Conservation (phyloP, 2,329 filamentous ascomycete genomes). For the Epichloe festucae region DNA sequence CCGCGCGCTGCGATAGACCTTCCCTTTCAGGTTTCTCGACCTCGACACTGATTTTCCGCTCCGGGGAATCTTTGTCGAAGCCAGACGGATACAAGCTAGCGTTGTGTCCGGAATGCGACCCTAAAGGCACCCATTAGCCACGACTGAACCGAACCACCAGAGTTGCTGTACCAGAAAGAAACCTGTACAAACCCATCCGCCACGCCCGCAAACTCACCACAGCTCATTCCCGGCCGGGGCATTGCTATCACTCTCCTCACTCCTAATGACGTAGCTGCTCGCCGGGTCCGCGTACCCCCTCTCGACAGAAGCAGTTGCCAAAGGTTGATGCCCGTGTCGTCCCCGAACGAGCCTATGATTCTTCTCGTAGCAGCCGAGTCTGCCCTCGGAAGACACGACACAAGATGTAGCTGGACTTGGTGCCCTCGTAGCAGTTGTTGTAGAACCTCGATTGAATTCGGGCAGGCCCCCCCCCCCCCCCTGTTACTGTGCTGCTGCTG, state of each 20-base stretch:
- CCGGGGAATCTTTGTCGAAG: constrained; percentile 34
- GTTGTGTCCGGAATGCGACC: constrained; percentile 52
- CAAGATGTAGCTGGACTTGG: constrained; percentile 26
- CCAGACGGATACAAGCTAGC: constrained; percentile 42
- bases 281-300: constrained; percentile 40
- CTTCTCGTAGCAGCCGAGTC: constrained; percentile 13
- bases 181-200: constrained; percentile 9
- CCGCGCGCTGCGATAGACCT: constrained; percentile 48
- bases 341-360: constrained; percentile 27
- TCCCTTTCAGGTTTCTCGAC: constrained; percentile 54
- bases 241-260: constrained; percentile 44
- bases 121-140: constrained; percentile 18
- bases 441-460: constrained; percentile 18
- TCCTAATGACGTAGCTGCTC: constrained; percentile 58
- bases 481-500: too few relatives aligned
- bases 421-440: constrained; percentile 36
- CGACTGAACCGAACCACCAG: too few relatives aligned
- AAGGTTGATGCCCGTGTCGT: constrained; percentile 32
- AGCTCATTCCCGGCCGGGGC: constrained; percentile 40
- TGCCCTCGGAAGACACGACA: constrained; percentile 40
- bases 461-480: too few relatives aligned
- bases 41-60: constrained; percentile 51
- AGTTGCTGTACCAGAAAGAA: too few relatives aligned
- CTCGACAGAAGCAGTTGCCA: constrained; percentile 45
- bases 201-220: constrained; percentile 30